A percentile compares a stretch with the other conserved stretches of the same genome.
phyloP scores from a whole-genome alignment of 2,329 filamentous ascomycete genomes.

The Verticillium dahliae region DNA sequence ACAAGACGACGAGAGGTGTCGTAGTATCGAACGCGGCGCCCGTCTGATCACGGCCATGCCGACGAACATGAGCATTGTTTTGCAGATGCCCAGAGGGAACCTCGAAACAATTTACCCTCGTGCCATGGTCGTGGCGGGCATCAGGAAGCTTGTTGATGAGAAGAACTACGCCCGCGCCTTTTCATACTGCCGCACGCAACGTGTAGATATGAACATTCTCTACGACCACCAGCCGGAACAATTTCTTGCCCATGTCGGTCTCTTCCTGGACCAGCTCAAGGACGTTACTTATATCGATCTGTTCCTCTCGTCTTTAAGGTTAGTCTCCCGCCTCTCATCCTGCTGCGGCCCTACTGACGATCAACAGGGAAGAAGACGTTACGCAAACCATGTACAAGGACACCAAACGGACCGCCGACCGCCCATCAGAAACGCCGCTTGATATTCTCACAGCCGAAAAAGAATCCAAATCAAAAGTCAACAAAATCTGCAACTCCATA shows the following conservation, averaged over 20 bases:
- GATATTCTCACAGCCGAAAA: conserved; percentile 4
- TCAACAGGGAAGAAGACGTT: conserved; percentile 74
- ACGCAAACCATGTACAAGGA: conserved; percentile 90
- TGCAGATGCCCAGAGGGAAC: conserved; percentile 96
- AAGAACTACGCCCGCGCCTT: conserved; percentile 83
- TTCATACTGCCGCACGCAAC: conserved; percentile 79
- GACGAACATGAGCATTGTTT: conserved; percentile 73
- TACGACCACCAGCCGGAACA: conserved; percentile 87
- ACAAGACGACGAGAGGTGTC: conserved; percentile 84
- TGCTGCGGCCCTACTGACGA: conserved; percentile 16
- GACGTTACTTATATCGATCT: conserved; percentile 80
- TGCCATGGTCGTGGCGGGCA: conserved; percentile 85
- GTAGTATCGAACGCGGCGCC: conserved; percentile 85
- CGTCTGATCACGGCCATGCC: conserved; percentile 85
- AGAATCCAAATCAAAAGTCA: conserved; percentile 58
- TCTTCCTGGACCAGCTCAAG: conserved; percentile 80
- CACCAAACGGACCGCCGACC: conserved; percentile 47
- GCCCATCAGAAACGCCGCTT: too few species aligned
- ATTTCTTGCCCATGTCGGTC: conserved; percentile 67
- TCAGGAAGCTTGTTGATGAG: conserved; percentile 71
- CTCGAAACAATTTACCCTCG: conserved; percentile 91
- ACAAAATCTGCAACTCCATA: conserved; percentile 81
- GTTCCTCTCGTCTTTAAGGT: conserved; percentile 81
- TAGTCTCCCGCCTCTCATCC: conserved; percentile 19
- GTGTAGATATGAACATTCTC: conserved; percentile 96